Percentiles rank a stretch among this genome's conserved stretches.
Conservation (phyloP, 345 rosid genomes). For the Eucalyptus virginea region DNA sequence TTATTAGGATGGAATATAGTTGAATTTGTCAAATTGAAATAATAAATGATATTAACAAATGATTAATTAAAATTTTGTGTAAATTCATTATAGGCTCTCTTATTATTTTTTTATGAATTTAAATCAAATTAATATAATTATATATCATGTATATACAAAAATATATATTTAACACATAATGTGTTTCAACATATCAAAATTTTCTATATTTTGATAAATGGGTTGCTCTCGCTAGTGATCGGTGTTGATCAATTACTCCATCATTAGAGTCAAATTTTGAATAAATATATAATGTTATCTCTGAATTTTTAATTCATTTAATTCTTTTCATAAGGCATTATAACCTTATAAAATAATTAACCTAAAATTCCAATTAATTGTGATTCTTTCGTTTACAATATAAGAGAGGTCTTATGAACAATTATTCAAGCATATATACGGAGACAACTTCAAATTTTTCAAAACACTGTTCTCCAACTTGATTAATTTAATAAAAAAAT, state of each 20-base stretch:
- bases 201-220: too few relatives aligned
- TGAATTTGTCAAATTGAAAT: too few relatives aligned
- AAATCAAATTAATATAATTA: too few relatives aligned
- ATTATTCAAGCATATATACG: neutral
- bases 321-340: rapidly evolving
- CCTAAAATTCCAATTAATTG: neutral
- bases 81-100: too few relatives aligned
- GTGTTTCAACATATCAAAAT: rapidly evolving
- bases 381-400: neutral
- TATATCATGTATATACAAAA: too few relatives aligned
- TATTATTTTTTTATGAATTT: too few relatives aligned
- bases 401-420: neutral
- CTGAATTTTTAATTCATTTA: too few relatives aligned
- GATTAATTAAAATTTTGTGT: too few relatives aligned
- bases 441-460: neutral
- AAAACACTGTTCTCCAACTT: neutral
- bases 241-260: too few relatives aligned
- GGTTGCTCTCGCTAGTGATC: neutral
- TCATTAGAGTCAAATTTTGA: rapidly evolving
- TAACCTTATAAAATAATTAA: neutral
- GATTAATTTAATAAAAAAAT: neutral
- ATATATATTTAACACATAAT: too few relatives aligned
- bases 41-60: too few relatives aligned
- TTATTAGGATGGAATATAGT: too few relatives aligned
- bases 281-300: rapidly evolving